Percentiles rank a stretch among this genome's conserved stretches.
Evolutionary conservation across 371 early-diverging fungal genomes (phyloP).

Genomic region (Blastocladiella emersonii): DNA sequence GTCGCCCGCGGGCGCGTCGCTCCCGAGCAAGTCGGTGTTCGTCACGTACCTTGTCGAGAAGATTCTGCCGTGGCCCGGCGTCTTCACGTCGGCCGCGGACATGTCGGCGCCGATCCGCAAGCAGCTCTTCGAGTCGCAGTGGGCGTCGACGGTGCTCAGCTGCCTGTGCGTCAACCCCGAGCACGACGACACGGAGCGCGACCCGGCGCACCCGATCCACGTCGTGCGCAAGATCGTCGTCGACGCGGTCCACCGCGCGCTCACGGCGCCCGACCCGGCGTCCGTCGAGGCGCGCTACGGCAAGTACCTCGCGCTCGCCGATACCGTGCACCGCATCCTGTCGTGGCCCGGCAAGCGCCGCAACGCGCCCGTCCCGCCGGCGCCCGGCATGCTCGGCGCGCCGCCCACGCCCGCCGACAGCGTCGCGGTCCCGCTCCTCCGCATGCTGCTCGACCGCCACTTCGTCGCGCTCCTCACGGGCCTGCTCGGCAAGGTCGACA

Average conservation of each 20-base stretch:
- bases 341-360: not conserved
- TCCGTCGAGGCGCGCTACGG: slow-evolving; percentile 46
- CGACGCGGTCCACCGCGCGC: slow-evolving; percentile 40
- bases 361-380: slow-evolving; percentile 16
- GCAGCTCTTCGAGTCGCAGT: slow-evolving; percentile 45
- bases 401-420: slow-evolving; percentile 34
- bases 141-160: slow-evolving; percentile 44
- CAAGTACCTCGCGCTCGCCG: slow-evolving; percentile 50
- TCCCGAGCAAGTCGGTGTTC: slow-evolving; percentile 27
- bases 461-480: slow-evolving; percentile 66
- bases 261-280: slow-evolving; percentile 43
- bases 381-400: slow-evolving; percentile 14
- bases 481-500: slow-evolving; percentile 69
- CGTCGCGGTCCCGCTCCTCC: slow-evolving; percentile 44
- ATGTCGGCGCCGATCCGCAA: slow-evolving; percentile 36
- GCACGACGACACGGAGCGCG: slow-evolving; percentile 27
- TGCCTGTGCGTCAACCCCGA: slow-evolving; percentile 28
- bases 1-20: no score
- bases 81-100: slow-evolving; percentile 18
- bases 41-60: slow-evolving; percentile 44
- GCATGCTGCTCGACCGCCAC: slow-evolving; percentile 78
- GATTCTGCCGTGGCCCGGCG: slow-evolving; percentile 41
- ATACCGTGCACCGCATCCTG: slow-evolving; percentile 16
- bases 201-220: slow-evolving; percentile 36
- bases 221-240: slow-evolving; percentile 50